These are phyloP conservation scores for Tolypocladium tropicale DNA, from an alignment of 2,329 filamentous ascomycete genomes.

Conservation along the genomic window DNA sequence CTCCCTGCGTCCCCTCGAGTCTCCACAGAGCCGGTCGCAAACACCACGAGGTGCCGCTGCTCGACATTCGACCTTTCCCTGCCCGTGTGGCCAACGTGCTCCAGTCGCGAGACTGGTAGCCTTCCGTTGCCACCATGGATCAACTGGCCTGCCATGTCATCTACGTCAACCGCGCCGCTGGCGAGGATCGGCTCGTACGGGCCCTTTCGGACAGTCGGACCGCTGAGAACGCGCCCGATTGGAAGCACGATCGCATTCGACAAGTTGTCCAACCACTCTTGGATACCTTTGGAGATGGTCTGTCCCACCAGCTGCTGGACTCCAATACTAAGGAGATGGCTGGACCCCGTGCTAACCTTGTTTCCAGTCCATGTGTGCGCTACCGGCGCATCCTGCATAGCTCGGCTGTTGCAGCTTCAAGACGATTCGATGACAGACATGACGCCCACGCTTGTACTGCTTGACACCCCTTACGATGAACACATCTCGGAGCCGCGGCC, in stretches of 20 bases:
- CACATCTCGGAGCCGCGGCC: slow-evolving; percentile 23
- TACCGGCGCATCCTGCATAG: slow-evolving; percentile 41
- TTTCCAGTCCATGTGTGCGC: slow-evolving; percentile 42
- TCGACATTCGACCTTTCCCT: slow-evolving; percentile 5
- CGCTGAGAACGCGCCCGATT: slow-evolving; percentile 12
- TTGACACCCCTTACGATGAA: slow-evolving; percentile 46
- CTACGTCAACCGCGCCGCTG: slow-evolving; percentile 46
- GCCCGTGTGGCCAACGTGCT: slow-evolving; percentile 41
- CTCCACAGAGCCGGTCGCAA: not conserved
- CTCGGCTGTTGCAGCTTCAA: slow-evolving; percentile 42
- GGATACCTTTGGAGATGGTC: slow-evolving; percentile 46
- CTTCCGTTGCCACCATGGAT: slow-evolving; percentile 46
- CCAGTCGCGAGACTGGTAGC: slow-evolving; percentile 53
- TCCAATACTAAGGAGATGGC: not conserved
- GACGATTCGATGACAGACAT: slow-evolving; percentile 40
- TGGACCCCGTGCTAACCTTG: slow-evolving; percentile 9
- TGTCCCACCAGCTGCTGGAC: slow-evolving; percentile 7
- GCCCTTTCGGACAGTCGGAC: slow-evolving; percentile 10
- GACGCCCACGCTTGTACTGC: slow-evolving; percentile 45
- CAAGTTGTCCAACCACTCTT: slow-evolving; percentile 38
- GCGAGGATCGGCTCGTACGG: slow-evolving; percentile 33
- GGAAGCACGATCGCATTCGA: slow-evolving; percentile 29
- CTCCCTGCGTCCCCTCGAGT: not conserved
- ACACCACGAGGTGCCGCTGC: not conserved
- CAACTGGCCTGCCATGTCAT: slow-evolving; percentile 47